Conservation (phyloP, 2,329 filamentous ascomycete genomes). For the Capronia epimyces region DNA sequence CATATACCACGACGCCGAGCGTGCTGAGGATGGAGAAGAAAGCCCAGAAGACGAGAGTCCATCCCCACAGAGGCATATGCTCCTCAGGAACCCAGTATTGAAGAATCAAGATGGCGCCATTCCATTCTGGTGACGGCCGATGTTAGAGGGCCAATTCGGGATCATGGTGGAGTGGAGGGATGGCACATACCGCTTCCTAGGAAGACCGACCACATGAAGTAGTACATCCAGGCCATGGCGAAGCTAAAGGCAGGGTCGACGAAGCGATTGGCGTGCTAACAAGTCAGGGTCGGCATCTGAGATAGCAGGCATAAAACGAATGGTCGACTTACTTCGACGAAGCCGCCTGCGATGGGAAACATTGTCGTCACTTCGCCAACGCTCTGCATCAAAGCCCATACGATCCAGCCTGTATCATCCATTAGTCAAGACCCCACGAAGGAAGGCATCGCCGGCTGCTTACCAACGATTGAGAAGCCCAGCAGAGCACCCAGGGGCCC, state of each 20-base stretch:
- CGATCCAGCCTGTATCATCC: no score
- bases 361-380: conserved; percentile 10
- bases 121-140: conserved; percentile 42
- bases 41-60: conserved; percentile 49
- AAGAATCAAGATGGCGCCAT: conserved; percentile 43
- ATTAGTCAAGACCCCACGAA: no score
- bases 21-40: conserved; percentile 43
- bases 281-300: not conserved
- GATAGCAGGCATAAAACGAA: not conserved
- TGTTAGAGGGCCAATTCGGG: no score
- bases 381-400: conserved; percentile 11
- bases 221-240: conserved; percentile 45
- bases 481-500: conserved; percentile 49
- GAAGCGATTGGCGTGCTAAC: conserved; percentile 32
- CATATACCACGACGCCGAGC: conserved; percentile 49
- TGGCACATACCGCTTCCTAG: conserved; percentile 19
- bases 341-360: conserved; percentile 8
- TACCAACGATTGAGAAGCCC: conserved; percentile 46
- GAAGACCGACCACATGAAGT: conserved; percentile 36
- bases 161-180: no score
- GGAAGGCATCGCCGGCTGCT: no score
- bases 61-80: conserved; percentile 55
- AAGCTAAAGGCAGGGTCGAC: conserved; percentile 47
- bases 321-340: conserved; percentile 1
- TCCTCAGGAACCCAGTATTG: conserved; percentile 40